Conservation (phyloP, 2,329 filamentous ascomycete genomes). For the Tolypocladium album region DNA sequence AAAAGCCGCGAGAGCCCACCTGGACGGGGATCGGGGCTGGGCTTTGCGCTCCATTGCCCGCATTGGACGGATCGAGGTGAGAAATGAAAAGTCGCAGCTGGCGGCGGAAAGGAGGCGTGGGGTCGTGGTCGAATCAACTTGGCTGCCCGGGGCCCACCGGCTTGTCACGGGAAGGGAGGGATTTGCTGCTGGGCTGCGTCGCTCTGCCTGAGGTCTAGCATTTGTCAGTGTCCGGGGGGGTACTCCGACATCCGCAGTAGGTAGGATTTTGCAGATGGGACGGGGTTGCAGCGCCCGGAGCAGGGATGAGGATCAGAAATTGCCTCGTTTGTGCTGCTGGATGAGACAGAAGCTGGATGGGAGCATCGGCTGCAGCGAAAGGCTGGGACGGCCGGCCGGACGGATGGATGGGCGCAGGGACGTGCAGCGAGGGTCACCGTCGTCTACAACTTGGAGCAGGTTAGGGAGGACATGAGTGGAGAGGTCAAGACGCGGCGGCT, state of each 20-base stretch:
- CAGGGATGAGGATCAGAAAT: neutral
- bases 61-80: neutral
- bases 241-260: neutral
- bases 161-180: neutral
- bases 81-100: neutral
- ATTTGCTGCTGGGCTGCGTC: neutral
- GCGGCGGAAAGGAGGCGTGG: neutral
- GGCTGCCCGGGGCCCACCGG: neutral
- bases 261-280: neutral
- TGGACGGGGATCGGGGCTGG: neutral
- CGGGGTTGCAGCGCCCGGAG: neutral
- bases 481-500: neutral
- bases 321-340: neutral
- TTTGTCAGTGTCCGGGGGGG: neutral
- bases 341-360: neutral
- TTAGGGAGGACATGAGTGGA: neutral
- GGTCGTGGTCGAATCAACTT: neutral
- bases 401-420: neutral
- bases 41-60: neutral
- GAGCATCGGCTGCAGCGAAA: neutral
- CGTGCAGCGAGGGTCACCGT: neutral
- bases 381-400: neutral
- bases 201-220: no score
- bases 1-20: neutral
- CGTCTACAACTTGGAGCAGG: neutral